Evolutionary conservation across 768 basidiomycete species (phyloP).

Genomic region (Boletus rex-veris): DNA sequence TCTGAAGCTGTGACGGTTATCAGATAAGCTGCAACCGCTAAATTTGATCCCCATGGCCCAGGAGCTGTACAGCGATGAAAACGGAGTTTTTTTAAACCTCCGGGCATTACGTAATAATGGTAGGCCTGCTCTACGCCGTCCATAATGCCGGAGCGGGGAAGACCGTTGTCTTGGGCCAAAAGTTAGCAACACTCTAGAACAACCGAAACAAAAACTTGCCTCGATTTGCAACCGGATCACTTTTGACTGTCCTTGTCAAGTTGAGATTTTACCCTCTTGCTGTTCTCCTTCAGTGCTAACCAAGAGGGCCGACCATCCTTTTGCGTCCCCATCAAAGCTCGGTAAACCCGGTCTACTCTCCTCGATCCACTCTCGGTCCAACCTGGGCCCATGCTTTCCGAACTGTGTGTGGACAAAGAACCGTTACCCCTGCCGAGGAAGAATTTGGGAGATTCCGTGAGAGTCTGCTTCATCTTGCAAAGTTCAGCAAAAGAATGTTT

Average conservation of each 20-base stretch:
- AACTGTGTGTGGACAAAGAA: not conserved
- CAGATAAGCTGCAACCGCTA: not conserved
- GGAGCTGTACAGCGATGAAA: not conserved
- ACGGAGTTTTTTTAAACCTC: not conserved
- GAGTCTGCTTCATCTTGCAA: slow-evolving; percentile 6
- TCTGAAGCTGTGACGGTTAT: not conserved
- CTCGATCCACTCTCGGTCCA: slow-evolving; percentile 27
- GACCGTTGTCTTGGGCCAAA: not conserved
- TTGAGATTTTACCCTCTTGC: slow-evolving; percentile 16
- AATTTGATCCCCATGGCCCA: not conserved
- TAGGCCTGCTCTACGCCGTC: too few relatives aligned
- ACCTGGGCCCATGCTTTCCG: slow-evolving; percentile 30
- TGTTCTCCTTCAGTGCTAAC: slow-evolving; percentile 31
- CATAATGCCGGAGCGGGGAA: too few relatives aligned
- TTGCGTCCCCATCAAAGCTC: slow-evolving; percentile 27
- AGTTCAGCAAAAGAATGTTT: slow-evolving; percentile 17
- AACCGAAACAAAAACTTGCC: slow-evolving; percentile 2
- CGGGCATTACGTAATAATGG: too few relatives aligned
- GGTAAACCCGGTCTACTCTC: slow-evolving; percentile 25
- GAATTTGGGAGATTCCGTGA: slow-evolving; percentile 20
- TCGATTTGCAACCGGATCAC: not conserved
- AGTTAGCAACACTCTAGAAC: slow-evolving; percentile 1
- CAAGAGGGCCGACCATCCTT: slow-evolving; percentile 32
- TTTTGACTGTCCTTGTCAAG: slow-evolving; percentile 10
- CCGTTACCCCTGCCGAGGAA: slow-evolving; percentile 28